These are phyloP conservation scores for Trametes gibbosa DNA, from an alignment of 768 basidiomycete genomes.

Conservation along the genomic window DNA sequence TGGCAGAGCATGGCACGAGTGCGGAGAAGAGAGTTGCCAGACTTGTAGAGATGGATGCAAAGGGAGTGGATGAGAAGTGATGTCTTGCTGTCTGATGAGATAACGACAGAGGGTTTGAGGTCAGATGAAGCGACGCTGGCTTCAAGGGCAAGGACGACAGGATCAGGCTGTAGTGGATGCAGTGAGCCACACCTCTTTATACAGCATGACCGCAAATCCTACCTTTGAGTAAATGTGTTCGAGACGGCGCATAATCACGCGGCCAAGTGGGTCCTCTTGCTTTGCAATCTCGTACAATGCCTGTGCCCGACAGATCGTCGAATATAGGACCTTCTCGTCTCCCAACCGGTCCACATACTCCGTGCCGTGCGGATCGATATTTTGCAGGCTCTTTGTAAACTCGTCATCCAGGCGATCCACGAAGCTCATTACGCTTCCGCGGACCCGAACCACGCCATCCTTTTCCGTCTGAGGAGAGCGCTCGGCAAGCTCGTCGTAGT, in stretches of 20 bases:
- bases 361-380: constrained; percentile 98
- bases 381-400: constrained; percentile 95
- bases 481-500: constrained; percentile 90
- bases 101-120: constrained; percentile 59
- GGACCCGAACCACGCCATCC: constrained; percentile 76
- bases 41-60: constrained; percentile 91
- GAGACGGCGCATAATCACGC: constrained; percentile 91
- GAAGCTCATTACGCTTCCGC: constrained; percentile 94
- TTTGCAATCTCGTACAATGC: constrained; percentile 83
- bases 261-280: constrained; percentile 74
- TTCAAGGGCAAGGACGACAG: constrained; percentile 89
- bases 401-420: constrained; percentile 97
- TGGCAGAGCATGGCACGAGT: constrained; percentile 97
- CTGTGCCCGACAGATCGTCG: constrained; percentile 90
- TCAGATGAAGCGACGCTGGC: constrained; percentile 56
- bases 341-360: constrained; percentile 97
- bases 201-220: constrained; percentile 10
- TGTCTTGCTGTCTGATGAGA: constrained; percentile 54
- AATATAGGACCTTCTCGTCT: constrained; percentile 93
- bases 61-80: constrained; percentile 83
- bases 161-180: constrained; percentile 66
- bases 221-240: constrained; percentile 99
- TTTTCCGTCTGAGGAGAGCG: constrained; percentile 71
- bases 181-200: neutral
- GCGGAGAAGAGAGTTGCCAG: constrained; percentile 85